Percentiles rank a stretch among this genome's conserved stretches.
Evolutionary conservation across 768 basidiomycete species (phyloP).

Genomic region (Tricholomella constricta): DNA sequence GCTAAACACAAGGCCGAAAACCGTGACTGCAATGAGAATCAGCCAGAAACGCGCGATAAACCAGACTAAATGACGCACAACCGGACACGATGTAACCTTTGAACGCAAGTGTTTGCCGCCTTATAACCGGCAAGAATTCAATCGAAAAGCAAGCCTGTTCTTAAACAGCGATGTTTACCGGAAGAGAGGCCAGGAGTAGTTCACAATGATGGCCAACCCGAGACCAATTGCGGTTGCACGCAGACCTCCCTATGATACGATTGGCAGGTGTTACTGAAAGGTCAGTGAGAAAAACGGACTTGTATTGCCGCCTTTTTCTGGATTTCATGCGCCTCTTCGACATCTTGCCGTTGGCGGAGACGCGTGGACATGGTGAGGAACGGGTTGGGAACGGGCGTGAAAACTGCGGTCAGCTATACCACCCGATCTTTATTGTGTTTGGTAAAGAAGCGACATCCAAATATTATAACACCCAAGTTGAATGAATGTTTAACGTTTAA

Average conservation of each 20-base stretch:
- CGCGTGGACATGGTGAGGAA: slow-evolving; percentile 32
- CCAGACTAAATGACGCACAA: slow-evolving; percentile 47
- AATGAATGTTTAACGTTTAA: not conserved
- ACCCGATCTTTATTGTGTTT: too few species aligned
- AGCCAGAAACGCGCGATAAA: slow-evolving; percentile 11
- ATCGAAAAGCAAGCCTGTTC: not conserved
- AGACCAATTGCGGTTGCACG: slow-evolving; percentile 55
- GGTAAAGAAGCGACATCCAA: too few species aligned
- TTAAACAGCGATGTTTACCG: slow-evolving; percentile 41
- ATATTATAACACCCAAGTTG: too few species aligned
- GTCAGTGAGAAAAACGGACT: slow-evolving; percentile 37
- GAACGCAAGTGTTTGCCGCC: slow-evolving; percentile 79
- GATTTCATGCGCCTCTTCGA: slow-evolving; percentile 57
- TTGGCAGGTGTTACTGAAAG: slow-evolving; percentile 4
- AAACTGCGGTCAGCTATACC: not conserved
- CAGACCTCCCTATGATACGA: slow-evolving; percentile 49
- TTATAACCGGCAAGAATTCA: slow-evolving; percentile 23
- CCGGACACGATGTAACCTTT: slow-evolving; percentile 78
- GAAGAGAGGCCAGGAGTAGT: slow-evolving; percentile 74
- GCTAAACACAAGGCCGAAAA: slow-evolving; percentile 71
- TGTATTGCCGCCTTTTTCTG: slow-evolving; percentile 61
- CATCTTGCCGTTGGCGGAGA: slow-evolving; percentile 51
- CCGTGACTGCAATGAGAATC: slow-evolving; percentile 41
- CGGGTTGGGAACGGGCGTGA: not conserved
- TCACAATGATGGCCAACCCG: slow-evolving; percentile 62